These are phyloP conservation scores for Annulohypoxylon maeteangense DNA, from an alignment of 495 filamentous ascomycete species.

Conservation along the genomic window DNA sequence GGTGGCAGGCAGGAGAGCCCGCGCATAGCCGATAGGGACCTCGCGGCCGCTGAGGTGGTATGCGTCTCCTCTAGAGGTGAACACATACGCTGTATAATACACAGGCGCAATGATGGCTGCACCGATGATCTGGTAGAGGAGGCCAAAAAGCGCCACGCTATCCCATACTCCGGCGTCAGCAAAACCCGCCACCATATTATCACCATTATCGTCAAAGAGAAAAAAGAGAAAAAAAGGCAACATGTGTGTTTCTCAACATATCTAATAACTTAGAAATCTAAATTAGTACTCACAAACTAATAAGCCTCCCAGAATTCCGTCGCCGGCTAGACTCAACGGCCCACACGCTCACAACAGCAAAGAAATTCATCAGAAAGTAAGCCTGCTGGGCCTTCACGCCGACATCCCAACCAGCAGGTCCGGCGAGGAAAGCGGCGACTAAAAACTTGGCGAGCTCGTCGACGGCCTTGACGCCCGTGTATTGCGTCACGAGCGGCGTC, in stretches of 20 bases:
- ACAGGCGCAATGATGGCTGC: constrained; percentile 52
- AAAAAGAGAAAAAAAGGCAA: not conserved
- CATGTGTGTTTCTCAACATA: no score
- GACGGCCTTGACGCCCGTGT: constrained; percentile 40
- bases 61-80: constrained; percentile 35
- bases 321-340: constrained; percentile 45
- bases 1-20: constrained; percentile 49
- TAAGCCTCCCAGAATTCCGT: constrained; percentile 37
- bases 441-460: constrained; percentile 35
- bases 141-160: constrained; percentile 40
- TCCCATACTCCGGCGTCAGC: not conserved
- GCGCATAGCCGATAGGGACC: constrained; percentile 40
- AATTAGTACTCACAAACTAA: constrained; percentile 45
- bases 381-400: constrained; percentile 36
- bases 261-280: not conserved
- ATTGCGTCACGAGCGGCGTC: constrained; percentile 33
- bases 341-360: constrained; percentile 47
- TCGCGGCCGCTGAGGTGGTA: constrained; percentile 47
- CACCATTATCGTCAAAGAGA: not conserved
- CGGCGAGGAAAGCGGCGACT: constrained; percentile 42
- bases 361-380: constrained; percentile 43
- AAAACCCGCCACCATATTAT: not conserved
- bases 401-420: constrained; percentile 31
- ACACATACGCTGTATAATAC: constrained; percentile 51
- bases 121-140: constrained; percentile 50